A percentile compares a stretch with the other conserved stretches of the same genome.
Evolutionary conservation across 352 stramenopile genomes (phyloP).

Genomic region (Globisporangium echinulatum): DNA sequence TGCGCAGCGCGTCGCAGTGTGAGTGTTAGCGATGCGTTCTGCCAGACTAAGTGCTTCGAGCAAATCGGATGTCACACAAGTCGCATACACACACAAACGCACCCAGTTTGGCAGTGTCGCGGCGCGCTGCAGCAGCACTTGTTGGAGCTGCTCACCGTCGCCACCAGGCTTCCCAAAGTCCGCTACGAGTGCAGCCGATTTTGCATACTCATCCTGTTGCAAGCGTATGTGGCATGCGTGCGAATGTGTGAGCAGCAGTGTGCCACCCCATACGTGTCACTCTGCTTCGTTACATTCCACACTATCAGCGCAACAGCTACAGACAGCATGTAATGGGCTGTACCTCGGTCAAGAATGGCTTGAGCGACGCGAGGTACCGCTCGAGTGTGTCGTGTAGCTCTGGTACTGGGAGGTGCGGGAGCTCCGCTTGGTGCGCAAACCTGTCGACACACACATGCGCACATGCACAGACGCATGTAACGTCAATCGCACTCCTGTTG

Average conservation of each 20-base stretch:
- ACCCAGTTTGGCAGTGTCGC: slow-evolving; percentile 52
- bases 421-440: slow-evolving; percentile 51
- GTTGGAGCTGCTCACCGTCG: slow-evolving; percentile 39
- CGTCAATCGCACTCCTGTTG: too few relatives aligned
- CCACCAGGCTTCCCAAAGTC: slow-evolving; percentile 46
- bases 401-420: slow-evolving; percentile 80
- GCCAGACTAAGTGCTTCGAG: too few relatives aligned
- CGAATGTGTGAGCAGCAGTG: slow-evolving; percentile 9
- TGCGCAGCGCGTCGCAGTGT: slow-evolving; percentile 7
- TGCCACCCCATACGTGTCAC: too few relatives aligned
- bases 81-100: slow-evolving; percentile 1
- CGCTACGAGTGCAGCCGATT: slow-evolving; percentile 26
- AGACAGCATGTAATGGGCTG: slow-evolving; percentile 28
- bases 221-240: background rate
- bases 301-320: too few relatives aligned
- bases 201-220: slow-evolving; percentile 39
- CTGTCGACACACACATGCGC: slow-evolving; percentile 5
- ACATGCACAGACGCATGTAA: background rate
- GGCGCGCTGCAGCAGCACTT: slow-evolving; percentile 39
- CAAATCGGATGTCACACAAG: too few relatives aligned
- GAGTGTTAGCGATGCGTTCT: background rate
- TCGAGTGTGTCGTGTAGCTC: slow-evolving; percentile 76
- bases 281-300: too few relatives aligned
- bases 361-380: slow-evolving; percentile 75
- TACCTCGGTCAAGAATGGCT: slow-evolving; percentile 45